Conservation (phyloP, 305 asterid species). For the Fraxinus xanthoxyloides region DNA sequence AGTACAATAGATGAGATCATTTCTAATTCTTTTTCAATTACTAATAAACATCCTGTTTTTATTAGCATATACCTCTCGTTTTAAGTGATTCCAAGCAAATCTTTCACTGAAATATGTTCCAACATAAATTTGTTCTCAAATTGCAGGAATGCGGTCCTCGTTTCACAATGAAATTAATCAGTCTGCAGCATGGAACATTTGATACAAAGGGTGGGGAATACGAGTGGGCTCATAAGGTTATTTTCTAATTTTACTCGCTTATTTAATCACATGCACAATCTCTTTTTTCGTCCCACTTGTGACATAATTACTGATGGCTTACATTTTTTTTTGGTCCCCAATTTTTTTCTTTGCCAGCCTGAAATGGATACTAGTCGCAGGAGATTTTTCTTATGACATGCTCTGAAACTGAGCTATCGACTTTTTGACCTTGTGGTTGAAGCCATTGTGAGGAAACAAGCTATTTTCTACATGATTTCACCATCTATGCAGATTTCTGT, state of each 20-base stretch:
- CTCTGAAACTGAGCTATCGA: slow-evolving; percentile 1
- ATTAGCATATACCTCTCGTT: not conserved
- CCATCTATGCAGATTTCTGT: not conserved
- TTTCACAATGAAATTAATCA: slow-evolving; percentile 81
- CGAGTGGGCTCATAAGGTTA: slow-evolving; percentile 97
- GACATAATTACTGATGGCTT: not conserved
- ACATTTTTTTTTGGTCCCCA: not conserved
- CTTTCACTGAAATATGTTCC: not conserved
- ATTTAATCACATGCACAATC: not conserved
- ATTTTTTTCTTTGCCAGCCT: slow-evolving; percentile 48
- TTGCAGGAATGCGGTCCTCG: slow-evolving; percentile 94
- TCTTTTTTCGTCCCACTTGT: not conserved
- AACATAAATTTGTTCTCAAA: not conserved
- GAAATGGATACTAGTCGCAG: slow-evolving; percentile 97
- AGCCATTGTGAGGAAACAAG: not conserved
- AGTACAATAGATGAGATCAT: not conserved
- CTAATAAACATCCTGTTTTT: not conserved
- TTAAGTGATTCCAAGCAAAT: not conserved
- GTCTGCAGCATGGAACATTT: slow-evolving; percentile 92
- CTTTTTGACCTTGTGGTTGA: not conserved
- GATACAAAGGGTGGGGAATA: slow-evolving; percentile 88
- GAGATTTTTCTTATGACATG: slow-evolving; percentile 75
- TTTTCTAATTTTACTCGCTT: not conserved
- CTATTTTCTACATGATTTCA: not conserved
- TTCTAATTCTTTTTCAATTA: not conserved